A percentile compares a stretch with the other conserved stretches of the same genome.
phyloP scores from a whole-genome alignment of 2,329 filamentous ascomycete species.

The Emmonsiellopsis sp. region DNA sequence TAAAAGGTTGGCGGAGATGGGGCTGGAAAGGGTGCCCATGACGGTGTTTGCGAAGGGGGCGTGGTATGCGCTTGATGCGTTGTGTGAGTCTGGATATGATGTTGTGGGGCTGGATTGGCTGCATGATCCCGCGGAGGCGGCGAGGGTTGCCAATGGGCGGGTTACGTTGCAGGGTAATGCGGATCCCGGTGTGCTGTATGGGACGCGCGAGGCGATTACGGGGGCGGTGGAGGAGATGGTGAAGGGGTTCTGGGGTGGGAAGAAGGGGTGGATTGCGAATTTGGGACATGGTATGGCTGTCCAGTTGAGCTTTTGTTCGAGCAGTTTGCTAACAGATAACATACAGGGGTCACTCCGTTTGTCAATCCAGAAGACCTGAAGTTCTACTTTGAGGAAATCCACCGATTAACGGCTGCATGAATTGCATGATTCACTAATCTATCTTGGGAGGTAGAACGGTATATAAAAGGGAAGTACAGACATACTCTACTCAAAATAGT shows the following conservation, averaged over 20 bases:
- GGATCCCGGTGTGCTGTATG: conserved; percentile 88
- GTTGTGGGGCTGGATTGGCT: conserved; percentile 94
- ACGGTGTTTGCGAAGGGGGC: conserved; percentile 97
- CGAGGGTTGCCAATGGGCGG: conserved; percentile 67
- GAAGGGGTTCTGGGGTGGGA: conserved; percentile 69
- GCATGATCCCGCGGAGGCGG: conserved; percentile 76
- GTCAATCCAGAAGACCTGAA: conserved; percentile 89
- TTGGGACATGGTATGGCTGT: conserved; percentile 71
- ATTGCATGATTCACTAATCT: background rate
- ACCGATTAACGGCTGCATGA: conserved; percentile 43
- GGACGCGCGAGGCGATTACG: conserved; percentile 71
- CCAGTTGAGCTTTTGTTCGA: conserved; percentile 1
- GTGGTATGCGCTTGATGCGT: conserved; percentile 83
- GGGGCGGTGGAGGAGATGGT: conserved; percentile 78
- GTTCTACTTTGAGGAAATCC: conserved; percentile 90
- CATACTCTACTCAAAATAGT: background rate
- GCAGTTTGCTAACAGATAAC: background rate
- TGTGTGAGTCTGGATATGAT: conserved; percentile 83
- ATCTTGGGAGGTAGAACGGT: background rate
- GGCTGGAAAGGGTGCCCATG: conserved; percentile 79
- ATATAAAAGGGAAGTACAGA: background rate
- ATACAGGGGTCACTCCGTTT: conserved; percentile 76
- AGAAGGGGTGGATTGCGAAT: conserved; percentile 94
- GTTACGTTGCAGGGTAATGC: conserved; percentile 89
- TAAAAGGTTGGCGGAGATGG: conserved; percentile 61